Conservation (phyloP, 345 rosid genomes). For the Euclidium syriacum region DNA sequence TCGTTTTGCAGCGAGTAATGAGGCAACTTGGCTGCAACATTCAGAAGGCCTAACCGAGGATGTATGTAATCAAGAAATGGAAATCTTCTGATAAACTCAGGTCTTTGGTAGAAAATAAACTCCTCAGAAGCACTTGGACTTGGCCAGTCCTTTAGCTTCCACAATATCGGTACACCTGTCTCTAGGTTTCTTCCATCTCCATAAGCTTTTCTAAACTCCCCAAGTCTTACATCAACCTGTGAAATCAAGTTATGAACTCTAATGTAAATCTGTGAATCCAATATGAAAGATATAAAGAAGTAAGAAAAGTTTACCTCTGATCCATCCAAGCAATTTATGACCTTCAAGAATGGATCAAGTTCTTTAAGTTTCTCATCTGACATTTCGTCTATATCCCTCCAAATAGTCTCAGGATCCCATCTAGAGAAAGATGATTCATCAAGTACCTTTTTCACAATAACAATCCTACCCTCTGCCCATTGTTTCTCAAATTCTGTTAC, state of each 20-base stretch:
- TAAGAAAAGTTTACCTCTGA: slow-evolving; percentile 60
- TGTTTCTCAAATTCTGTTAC: slow-evolving; percentile 63
- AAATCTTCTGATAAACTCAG: slow-evolving; percentile 80
- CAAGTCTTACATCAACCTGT: slow-evolving; percentile 76
- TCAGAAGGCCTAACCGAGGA: slow-evolving; percentile 88
- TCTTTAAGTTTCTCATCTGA: slow-evolving; percentile 67
- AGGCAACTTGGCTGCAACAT: slow-evolving; percentile 94
- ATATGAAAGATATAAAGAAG: slow-evolving; percentile 16
- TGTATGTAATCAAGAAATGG: slow-evolving; percentile 95
- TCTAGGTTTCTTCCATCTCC: slow-evolving; percentile 46
- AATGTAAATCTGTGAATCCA: slow-evolving; percentile 21
- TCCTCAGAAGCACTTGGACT: slow-evolving; percentile 89
- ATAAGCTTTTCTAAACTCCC: slow-evolving; percentile 69
- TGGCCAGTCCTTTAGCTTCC: slow-evolving; percentile 97
- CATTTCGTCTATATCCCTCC: slow-evolving; percentile 71
- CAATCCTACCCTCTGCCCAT: slow-evolving; percentile 73
- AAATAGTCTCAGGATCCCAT: slow-evolving; percentile 80
- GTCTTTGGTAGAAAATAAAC: slow-evolving; percentile 76
- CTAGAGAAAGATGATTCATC: slow-evolving; percentile 51
- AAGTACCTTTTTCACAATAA: slow-evolving; percentile 61
- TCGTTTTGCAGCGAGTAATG: slow-evolving; percentile 94
- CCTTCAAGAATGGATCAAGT: slow-evolving; percentile 60
- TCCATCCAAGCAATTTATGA: slow-evolving; percentile 63
- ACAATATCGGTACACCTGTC: slow-evolving; percentile 46
- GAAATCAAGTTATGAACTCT: slow-evolving; percentile 18